phyloP scores from a whole-genome alignment of 176 grass and related monocot species.

The maize (Zea mays) region Zm-B73-REFERENCE-NAM-5.0 NC_050102.1:168933001-168933500 shows the following conservation, averaged over 20 bases:
- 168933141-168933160: slow-evolving; percentile 50
- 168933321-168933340: slow-evolving; percentile 42
- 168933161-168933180: slow-evolving; percentile 45
- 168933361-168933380: slow-evolving; percentile 4
- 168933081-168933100: neutral
- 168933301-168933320: neutral
- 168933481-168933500: slow-evolving; percentile 43
- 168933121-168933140: slow-evolving; percentile 84
- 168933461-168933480: slow-evolving; percentile 40
- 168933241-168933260: slow-evolving; percentile 25
- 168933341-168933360: slow-evolving; percentile 43
- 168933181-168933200: slow-evolving; percentile 53
- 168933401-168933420: neutral
- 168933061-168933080: neutral
- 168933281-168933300: too few species aligned
- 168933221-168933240: neutral
- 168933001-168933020: too few species aligned
- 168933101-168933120: slow-evolving; percentile 38
- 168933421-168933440: slow-evolving; percentile 10
- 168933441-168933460: slow-evolving; percentile 38
- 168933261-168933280: neutral
- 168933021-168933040: too few species aligned
- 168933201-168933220: neutral
- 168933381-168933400: neutral
- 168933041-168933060: too few species aligned